Evolutionary conservation across 345 rosid species (phyloP).

Genomic region (Nephelium lappaceum): DNA sequence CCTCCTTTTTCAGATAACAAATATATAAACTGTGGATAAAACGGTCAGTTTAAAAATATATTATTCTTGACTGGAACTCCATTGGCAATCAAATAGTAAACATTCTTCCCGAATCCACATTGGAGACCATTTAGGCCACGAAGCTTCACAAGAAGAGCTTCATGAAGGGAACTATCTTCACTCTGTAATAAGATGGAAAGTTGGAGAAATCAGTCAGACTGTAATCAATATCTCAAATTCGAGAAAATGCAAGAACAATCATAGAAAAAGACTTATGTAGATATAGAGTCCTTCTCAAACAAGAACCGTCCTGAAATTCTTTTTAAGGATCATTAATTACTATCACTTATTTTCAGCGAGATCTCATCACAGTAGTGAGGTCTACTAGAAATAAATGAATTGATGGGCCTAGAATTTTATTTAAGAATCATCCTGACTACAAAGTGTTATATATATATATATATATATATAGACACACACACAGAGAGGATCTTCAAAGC

Average conservation of each 20-base stretch:
- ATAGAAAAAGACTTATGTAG: background rate
- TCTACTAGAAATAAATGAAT: too few relatives aligned
- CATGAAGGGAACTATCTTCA: background rate
- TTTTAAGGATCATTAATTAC: too few relatives aligned
- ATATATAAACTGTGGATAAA: too few relatives aligned
- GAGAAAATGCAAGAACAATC: background rate
- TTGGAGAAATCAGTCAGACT: background rate
- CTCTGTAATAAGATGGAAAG: background rate
- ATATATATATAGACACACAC: too few relatives aligned
- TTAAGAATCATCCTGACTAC: too few relatives aligned
- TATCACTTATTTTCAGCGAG: too few relatives aligned
- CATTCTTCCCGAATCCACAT: background rate
- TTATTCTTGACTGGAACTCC: background rate
- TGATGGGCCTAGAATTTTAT: too few relatives aligned
- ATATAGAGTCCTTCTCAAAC: too few relatives aligned
- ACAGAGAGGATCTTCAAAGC: background rate
- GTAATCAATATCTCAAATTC: background rate
- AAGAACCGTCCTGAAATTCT: too few relatives aligned
- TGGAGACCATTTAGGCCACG: background rate
- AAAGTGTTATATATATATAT: too few relatives aligned
- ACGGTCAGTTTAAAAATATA: too few relatives aligned
- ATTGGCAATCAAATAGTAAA: constrained; percentile 2
- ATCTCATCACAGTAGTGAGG: too few relatives aligned
- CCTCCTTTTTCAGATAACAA: background rate
- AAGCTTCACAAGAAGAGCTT: background rate